A percentile compares a stretch with the other conserved stretches of the same genome.
These are phyloP conservation scores for Leishmania mexicana DNA, from an alignment of 208 protist species.

Conservation along the genomic window DNA sequence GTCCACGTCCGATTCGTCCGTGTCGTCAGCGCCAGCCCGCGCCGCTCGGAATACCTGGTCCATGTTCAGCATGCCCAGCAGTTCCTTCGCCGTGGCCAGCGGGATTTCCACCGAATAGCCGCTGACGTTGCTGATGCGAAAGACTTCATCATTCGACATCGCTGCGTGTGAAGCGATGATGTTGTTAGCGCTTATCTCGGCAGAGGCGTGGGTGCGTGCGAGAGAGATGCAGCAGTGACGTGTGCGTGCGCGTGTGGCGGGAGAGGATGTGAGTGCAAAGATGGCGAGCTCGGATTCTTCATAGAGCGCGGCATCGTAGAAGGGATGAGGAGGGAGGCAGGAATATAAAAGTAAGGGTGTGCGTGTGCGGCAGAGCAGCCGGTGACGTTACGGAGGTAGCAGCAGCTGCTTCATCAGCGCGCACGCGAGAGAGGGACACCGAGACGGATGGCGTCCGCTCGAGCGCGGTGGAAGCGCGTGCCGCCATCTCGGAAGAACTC, in stretches of 20 bases:
- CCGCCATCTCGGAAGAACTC: background rate
- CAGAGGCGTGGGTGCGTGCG: background rate
- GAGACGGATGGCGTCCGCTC: background rate
- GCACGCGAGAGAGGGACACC: background rate
- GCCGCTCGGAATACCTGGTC: slow-evolving; percentile 35
- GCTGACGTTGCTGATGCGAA: slow-evolving; percentile 30
- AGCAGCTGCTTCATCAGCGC: background rate
- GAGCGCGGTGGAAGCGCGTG: background rate
- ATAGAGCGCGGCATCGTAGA: background rate
- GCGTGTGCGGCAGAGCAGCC: background rate
- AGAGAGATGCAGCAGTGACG: background rate
- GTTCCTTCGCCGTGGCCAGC: slow-evolving; percentile 29
- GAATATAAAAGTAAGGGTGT: background rate
- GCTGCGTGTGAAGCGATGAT: background rate
- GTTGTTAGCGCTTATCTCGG: background rate
- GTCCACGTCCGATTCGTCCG: slow-evolving; percentile 23
- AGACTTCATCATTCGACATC: slow-evolving; percentile 27
- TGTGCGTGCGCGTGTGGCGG: background rate
- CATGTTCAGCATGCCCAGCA: slow-evolving; percentile 35
- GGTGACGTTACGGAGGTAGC: background rate
- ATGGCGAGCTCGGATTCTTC: background rate
- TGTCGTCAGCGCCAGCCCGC: slow-evolving; percentile 20
- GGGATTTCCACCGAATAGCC: slow-evolving; percentile 36
- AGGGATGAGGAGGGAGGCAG: background rate
- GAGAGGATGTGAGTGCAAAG: background rate